These are phyloP conservation scores for Syncephalastrum racemosum DNA, from an alignment of 371 early-diverging fungal genomes.

Conservation along the genomic window DNA sequence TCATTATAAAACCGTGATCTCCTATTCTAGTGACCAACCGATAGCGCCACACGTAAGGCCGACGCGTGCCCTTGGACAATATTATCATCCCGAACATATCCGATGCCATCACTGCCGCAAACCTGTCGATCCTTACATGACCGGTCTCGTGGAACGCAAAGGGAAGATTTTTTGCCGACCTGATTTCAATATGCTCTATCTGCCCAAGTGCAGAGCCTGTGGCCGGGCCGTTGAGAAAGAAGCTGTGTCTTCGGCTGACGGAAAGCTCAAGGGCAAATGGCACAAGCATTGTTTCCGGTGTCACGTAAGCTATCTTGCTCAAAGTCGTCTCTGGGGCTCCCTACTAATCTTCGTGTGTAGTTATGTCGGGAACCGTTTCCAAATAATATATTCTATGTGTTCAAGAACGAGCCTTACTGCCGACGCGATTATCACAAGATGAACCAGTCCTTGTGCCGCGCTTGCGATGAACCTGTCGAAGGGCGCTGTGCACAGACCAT, in stretches of 20 bases:
- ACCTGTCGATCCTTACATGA: conserved; percentile 61
- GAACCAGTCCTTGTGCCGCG: conserved; percentile 73
- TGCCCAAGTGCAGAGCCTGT: conserved; percentile 69
- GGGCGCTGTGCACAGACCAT: conserved; percentile 75
- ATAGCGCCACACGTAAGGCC: conserved; percentile 42
- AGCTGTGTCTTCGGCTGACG: conserved; percentile 67
- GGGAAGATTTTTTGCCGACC: conserved; percentile 66
- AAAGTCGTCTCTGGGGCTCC: conserved; percentile 27
- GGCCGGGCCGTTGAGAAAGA: conserved; percentile 62
- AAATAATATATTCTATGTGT: conserved; percentile 77
- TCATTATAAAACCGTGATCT: neutral
- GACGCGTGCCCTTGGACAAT: conserved; percentile 53
- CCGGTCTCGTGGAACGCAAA: conserved; percentile 66
- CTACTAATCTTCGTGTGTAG: conserved; percentile 10
- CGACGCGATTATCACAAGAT: conserved; percentile 72
- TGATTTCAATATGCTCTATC: conserved; percentile 60
- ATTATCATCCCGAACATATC: conserved; percentile 63
- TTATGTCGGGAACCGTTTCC: conserved; percentile 63
- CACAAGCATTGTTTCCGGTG: conserved; percentile 50
- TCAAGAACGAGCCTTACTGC: conserved; percentile 71
- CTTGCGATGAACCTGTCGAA: conserved; percentile 75
- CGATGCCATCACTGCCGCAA: conserved; percentile 58
- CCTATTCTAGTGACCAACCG: conserved; percentile 32
- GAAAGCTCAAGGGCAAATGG: conserved; percentile 72
- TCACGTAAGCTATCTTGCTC: conserved; percentile 24